Percentiles rank a stretch among this genome's conserved stretches.
These are phyloP conservation scores for Tolypocladium paradoxum DNA, from an alignment of 2,329 filamentous ascomycete species.

Conservation along the genomic window DNA sequence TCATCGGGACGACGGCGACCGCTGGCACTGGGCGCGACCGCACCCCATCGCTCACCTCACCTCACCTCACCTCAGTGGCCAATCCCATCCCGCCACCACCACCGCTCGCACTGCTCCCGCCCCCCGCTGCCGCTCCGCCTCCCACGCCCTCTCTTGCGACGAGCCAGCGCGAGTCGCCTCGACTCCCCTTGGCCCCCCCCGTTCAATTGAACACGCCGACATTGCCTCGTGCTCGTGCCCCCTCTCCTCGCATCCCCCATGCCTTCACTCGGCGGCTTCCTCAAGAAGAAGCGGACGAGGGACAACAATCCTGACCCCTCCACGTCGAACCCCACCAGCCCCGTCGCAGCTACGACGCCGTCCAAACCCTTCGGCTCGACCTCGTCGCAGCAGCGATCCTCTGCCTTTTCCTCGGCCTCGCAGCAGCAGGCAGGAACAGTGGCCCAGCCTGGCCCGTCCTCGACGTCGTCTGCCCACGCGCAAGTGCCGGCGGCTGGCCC, in stretches of 20 bases:
- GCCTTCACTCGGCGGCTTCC: conserved; percentile 89
- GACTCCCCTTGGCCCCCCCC: background rate
- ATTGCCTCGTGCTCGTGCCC: background rate
- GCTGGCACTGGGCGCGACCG: background rate
- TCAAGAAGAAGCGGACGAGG: conserved; percentile 98
- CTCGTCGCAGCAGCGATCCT: conserved; percentile 12
- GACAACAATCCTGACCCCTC: conserved; percentile 67
- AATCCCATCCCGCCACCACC: background rate
- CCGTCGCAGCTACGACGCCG: conserved; percentile 46
- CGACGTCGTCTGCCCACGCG: conserved; percentile 8
- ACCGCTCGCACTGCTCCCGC: background rate
- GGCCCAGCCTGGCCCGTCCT: conserved; percentile 4
- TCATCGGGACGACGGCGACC: background rate
- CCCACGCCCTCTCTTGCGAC: background rate
- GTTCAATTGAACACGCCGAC: conserved; percentile 1
- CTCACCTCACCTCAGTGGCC: background rate
- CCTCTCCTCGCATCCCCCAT: conserved; percentile 35
- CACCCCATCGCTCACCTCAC: background rate
- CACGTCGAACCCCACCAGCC: conserved; percentile 54
- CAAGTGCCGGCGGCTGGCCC: conserved; percentile 11
- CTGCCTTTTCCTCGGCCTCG: conserved; percentile 12
- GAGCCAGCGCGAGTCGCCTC: background rate
- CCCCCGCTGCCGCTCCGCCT: background rate
- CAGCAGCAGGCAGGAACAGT: conserved; percentile 5
- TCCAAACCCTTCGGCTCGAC: conserved; percentile 36